phyloP scores from a whole-genome alignment of 371 early-diverging fungal genomes.

The Apophysomyces ossiformis region DNA sequence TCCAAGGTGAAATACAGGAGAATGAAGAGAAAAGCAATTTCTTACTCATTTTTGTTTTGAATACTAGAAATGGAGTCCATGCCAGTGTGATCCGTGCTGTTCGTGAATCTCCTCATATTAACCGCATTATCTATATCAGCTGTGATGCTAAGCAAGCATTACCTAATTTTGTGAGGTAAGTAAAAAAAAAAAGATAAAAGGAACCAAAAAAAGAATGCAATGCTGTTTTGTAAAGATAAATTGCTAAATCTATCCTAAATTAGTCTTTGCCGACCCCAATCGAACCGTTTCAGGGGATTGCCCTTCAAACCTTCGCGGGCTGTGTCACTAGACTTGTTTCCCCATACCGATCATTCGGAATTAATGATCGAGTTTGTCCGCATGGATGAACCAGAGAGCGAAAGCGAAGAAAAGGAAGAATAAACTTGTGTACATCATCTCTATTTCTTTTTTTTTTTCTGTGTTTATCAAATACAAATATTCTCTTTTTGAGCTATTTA shows the following conservation, averaged over 20 bases:
- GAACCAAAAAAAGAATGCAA: too few relatives aligned
- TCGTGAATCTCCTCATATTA: conserved; percentile 58
- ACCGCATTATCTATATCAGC: conserved; percentile 73
- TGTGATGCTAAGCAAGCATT: conserved; percentile 72
- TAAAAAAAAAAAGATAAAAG: conserved; percentile 12
- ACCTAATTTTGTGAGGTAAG: conserved; percentile 74
- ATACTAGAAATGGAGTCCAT: conserved; percentile 60
- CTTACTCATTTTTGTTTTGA: not conserved
- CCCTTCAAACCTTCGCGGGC: conserved; percentile 72
- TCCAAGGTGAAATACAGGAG: conserved; percentile 55
- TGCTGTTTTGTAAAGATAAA: not conserved
- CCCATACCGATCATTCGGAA: conserved; percentile 79
- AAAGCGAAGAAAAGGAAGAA: not conserved
- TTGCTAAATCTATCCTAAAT: not conserved
- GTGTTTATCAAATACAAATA: too few relatives aligned
- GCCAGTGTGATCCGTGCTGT: conserved; percentile 68
- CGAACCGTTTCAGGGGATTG: conserved; percentile 58
- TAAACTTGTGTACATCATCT: not conserved
- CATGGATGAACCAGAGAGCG: conserved; percentile 3
- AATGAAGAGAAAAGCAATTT: not conserved
- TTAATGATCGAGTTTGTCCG: conserved; percentile 69
- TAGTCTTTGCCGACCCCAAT: conserved; percentile 62
- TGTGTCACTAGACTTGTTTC: conserved; percentile 80
- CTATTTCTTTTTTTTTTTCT: not conserved
- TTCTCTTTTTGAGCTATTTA: too few relatives aligned